Evolutionary conservation across 1,284 basidiomycete species (phyloP), one percentile per base, ranked within the genome.

Genomic region (Xerocomus nothofagi): DNA sequence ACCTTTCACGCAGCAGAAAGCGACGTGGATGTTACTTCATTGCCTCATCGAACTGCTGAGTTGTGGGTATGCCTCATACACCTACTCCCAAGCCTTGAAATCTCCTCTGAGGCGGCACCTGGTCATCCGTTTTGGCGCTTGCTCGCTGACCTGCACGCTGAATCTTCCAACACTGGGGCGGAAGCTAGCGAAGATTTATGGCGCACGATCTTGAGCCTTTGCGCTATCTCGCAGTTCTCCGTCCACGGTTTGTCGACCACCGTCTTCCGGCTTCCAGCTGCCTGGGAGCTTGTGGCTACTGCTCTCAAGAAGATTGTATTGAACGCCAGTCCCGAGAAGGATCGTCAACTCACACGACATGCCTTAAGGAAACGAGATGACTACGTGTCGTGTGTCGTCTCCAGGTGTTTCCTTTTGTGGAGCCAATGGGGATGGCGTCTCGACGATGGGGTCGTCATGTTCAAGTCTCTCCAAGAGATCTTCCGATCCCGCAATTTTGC

Each of bases 401-500:
- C 79, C 1, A 80, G 95, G 15, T 93, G 91, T 65, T 81, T 88
- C 49, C 72, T 83, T 14, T 71, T 98, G 38, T 80, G 78, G 55
- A 74, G 79, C 17, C 73, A 76, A 21, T 98, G 92, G 91, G 65
- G 75, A 20, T 97, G 94, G 92, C 66, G 67, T 18, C 73, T 91
- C 29, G 73, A 79, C 34, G 78, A 84, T 33, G 79, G 82, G 1
- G 78, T 80, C 5, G 62, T 51, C 21, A 71, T 93, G 60, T 78
- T 93, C 50, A 79, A 80, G 39, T 77, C 81, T 31, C 75, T 97
- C 1, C 81, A 82, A 32, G 79, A 84, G 34, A 81, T 95, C 20
- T 94, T 98, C 71, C 83, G 86, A 55, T 84, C 80, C 40, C 84
- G 95, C 23, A 83, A 84, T 47, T 91, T 93, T 52, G 78, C 82